phyloP scores from a whole-genome alignment of 441 rosid species.

The Brassica balearica region DNA sequence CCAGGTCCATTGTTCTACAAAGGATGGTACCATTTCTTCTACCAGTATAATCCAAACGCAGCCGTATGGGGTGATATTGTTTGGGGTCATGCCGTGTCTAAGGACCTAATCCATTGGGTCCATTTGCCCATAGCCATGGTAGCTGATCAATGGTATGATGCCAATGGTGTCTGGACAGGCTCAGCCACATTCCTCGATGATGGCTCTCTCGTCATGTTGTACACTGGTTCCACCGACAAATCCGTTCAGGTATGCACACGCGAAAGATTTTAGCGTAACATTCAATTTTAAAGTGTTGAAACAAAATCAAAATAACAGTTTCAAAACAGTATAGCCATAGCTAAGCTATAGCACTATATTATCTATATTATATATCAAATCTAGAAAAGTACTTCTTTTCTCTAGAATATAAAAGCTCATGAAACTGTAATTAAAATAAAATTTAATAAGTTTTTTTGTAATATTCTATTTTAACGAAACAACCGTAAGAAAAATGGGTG shows the following conservation, averaged over 20 bases:
- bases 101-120: constrained; percentile 86
- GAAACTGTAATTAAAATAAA: not conserved
- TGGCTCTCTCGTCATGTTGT: constrained; percentile 79
- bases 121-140: constrained; percentile 86
- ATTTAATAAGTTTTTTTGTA: not conserved
- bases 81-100: constrained; percentile 97
- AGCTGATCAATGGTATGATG: constrained; percentile 87
- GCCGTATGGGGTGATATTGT: constrained; percentile 94
- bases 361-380: not conserved
- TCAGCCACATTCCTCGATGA: constrained; percentile 83
- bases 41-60: constrained; percentile 86
- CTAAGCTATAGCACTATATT: not conserved
- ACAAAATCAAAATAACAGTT: not conserved
- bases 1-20: constrained; percentile 88
- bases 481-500: constrained; percentile 1
- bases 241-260: constrained; percentile 61
- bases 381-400: not conserved
- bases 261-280: not conserved
- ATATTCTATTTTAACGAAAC: not conserved
- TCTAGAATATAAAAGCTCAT: not conserved
- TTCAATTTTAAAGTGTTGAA: not conserved
- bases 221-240: constrained; percentile 79
- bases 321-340: not conserved
- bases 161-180: constrained; percentile 92
- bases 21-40: constrained; percentile 96